phyloP scores from a whole-genome alignment of 495 filamentous ascomycete species.

The Polyplosphaeria fusca region DNA sequence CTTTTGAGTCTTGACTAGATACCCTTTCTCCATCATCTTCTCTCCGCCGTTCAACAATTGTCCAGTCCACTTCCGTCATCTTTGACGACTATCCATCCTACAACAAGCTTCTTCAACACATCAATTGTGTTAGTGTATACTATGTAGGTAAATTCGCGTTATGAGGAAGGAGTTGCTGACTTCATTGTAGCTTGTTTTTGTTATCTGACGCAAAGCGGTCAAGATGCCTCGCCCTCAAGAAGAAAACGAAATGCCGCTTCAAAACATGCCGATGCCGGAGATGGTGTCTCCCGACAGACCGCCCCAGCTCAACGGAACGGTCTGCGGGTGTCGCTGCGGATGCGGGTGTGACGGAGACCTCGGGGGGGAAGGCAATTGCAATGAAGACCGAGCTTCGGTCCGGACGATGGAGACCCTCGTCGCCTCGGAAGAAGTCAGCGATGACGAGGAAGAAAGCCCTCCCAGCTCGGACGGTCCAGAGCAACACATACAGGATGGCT shows the following conservation, averaged over 20 bases:
- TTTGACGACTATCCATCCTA: neutral
- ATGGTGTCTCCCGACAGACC: slow-evolving; percentile 6
- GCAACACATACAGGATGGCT: neutral
- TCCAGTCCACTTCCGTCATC: neutral
- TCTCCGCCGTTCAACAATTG: neutral
- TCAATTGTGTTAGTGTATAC: neutral
- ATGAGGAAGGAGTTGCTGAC: neutral
- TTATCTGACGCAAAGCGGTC: neutral
- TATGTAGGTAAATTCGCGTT: neutral
- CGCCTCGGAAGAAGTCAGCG: slow-evolving; percentile 3
- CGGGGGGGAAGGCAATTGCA: slow-evolving; percentile 2
- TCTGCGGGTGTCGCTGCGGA: slow-evolving; percentile 23
- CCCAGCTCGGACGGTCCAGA: neutral
- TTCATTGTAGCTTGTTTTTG: neutral
- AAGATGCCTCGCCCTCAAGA: slow-evolving; percentile 7
- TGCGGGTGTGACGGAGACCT: slow-evolving; percentile 3
- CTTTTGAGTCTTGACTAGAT: too few relatives aligned
- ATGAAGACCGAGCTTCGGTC: slow-evolving; percentile 19
- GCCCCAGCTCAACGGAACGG: slow-evolving; percentile 25
- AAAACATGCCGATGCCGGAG: slow-evolving; percentile 5
- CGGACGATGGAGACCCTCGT: neutral
- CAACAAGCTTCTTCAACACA: too few relatives aligned
- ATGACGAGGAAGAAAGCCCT: neutral
- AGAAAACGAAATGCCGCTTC: neutral
- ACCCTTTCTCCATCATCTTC: neutral